Evolutionary conservation across 2,329 filamentous ascomycete genomes (phyloP), one percentile per base, ranked within the genome.

Genomic region (Penicillium sp.): DNA sequence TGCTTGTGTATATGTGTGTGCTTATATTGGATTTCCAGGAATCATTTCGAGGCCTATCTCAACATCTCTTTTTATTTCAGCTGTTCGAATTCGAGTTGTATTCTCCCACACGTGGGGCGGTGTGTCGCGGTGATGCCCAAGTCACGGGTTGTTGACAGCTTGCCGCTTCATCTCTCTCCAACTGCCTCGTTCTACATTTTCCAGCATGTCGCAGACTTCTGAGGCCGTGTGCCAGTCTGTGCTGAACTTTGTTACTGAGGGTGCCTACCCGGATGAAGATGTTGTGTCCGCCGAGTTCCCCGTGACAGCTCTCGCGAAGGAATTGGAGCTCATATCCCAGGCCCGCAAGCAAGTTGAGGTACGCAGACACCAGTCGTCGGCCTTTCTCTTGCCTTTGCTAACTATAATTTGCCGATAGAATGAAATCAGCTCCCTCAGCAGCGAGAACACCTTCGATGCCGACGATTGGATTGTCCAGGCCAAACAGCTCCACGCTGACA

Each of bases 391-490:
- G n/a, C 18, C 39, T 35, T 20, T n/a, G 44, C 44, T 56, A 53
- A 54, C 56, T 37, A 55, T 15, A 29, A 10, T 41, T 4, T 15
- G n/a, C 32, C 28, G 13, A 37, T 60, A 88, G 83, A 72, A 79
- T 52, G 84, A 95, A 61, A 86, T 97, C 50, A 86, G 84, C 56
- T 70, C 75, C 20, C 81, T 93, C 54, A 95, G 91, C 69, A 81
- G 83, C 64, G 83, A 89, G 57, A 87, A 84, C 15, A 87, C 85
- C 49, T 81, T 84, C 33, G 87, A 95, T 62, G 86, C 95, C 44
- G 87, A 89, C 64, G 81, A 84, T 44, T 97, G 92, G 92, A 88
- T 95, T 49, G 74, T 78, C 44, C 89, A 93, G 68, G 89, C 91
- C 42, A 89, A 89, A 69, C 82, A 85, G 45, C 80, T 96, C 6